Evolutionary conservation across 441 rosid species (phyloP).

Genomic region (Cnidoscolus chayamansa): DNA sequence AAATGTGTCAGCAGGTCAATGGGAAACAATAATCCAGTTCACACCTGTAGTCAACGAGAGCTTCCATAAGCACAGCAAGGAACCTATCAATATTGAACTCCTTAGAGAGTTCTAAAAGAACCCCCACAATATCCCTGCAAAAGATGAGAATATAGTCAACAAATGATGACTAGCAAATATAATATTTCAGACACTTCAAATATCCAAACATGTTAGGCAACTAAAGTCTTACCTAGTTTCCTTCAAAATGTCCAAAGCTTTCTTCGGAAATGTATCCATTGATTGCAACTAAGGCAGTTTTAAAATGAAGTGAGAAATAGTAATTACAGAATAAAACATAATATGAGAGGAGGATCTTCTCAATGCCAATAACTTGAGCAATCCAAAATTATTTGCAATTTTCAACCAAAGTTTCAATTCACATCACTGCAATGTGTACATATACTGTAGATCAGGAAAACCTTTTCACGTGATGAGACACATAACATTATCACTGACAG

Average conservation of each 20-base stretch:
- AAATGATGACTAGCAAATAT: slow-evolving; percentile 10
- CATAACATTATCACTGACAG: background rate
- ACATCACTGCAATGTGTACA: background rate
- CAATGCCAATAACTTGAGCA: background rate
- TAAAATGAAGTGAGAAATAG: slow-evolving; percentile 30
- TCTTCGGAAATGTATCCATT: slow-evolving; percentile 59
- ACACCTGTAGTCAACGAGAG: slow-evolving; percentile 72
- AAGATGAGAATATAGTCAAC: slow-evolving; percentile 15
- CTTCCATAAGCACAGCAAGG: slow-evolving; percentile 57
- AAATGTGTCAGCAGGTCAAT: slow-evolving; percentile 6
- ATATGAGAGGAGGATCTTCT: background rate
- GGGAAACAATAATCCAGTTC: slow-evolving; percentile 21
- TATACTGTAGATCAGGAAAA: background rate
- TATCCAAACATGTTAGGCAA: slow-evolving; percentile 13
- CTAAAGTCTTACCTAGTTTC: slow-evolving; percentile 54
- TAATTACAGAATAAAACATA: background rate
- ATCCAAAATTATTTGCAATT: background rate
- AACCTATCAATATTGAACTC: slow-evolving; percentile 81
- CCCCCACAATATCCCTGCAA: slow-evolving; percentile 59
- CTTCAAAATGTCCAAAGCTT: slow-evolving; percentile 65
- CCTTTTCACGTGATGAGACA: background rate
- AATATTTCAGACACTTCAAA: background rate
- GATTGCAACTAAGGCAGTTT: slow-evolving; percentile 56
- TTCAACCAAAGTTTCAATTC: background rate
- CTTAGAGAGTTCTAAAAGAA: slow-evolving; percentile 63